Conservation (phyloP, 2,329 filamentous ascomycete species). For the Alternaria burnsii region DNA sequence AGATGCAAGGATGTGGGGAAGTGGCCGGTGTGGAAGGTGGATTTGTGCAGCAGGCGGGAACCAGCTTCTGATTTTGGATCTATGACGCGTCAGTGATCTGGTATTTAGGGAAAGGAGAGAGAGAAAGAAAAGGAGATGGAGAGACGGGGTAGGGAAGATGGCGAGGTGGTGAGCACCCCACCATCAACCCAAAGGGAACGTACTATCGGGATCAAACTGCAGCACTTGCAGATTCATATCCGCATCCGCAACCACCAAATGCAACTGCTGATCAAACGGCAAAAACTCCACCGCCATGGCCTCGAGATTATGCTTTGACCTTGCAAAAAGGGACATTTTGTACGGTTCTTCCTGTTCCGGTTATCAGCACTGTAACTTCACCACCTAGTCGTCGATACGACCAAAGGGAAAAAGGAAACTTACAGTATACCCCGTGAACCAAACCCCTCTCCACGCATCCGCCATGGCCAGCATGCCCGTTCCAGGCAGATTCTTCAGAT, state of each 20-base stretch:
- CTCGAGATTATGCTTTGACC: constrained; percentile 80
- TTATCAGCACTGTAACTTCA: constrained; percentile 21
- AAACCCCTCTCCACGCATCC: constrained; percentile 91
- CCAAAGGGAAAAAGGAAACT: constrained; percentile 23
- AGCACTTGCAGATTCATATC: constrained; percentile 88
- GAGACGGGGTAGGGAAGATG: too few species aligned
- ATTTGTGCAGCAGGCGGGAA: constrained; percentile 83
- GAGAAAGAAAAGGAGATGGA: too few species aligned
- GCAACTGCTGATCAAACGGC: constrained; percentile 82
- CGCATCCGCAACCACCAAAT: constrained; percentile 82
- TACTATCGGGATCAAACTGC: constrained; percentile 94
- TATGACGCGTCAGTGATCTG: constrained; percentile 48
- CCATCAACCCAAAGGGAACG: constrained; percentile 47
- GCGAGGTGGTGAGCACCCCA: not conserved
- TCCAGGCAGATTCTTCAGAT: constrained; percentile 81
- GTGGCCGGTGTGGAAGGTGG: constrained; percentile 87
- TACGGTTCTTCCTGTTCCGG: constrained; percentile 81
- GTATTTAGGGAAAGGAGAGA: not conserved
- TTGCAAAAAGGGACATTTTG: constrained; percentile 91
- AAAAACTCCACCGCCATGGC: constrained; percentile 86
- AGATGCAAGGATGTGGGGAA: constrained; percentile 77
- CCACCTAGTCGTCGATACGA: too few species aligned
- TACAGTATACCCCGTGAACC: constrained; percentile 92
- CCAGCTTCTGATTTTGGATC: constrained; percentile 94
- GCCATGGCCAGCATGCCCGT: constrained; percentile 88